phyloP scores from a whole-genome alignment of 2,329 filamentous ascomycete genomes.

The Arthrobotrys pseudoclavata region DNA sequence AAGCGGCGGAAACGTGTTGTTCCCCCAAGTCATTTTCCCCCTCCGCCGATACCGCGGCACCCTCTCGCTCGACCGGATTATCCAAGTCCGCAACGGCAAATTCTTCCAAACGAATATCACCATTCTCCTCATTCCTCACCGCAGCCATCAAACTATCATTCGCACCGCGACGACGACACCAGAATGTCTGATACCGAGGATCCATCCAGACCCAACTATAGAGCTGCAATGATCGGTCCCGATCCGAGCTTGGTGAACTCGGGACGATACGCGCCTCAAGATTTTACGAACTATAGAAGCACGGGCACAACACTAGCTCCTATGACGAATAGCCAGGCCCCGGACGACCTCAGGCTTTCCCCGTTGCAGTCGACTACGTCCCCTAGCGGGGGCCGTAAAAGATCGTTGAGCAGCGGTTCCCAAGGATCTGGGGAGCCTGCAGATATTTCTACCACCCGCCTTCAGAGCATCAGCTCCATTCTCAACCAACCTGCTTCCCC shows the following conservation, averaged over 20 bases:
- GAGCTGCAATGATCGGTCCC: conserved; percentile 54
- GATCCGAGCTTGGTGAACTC: conserved; percentile 37
- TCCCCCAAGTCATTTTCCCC: conserved; percentile 71
- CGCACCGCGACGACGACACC: conserved; percentile 47
- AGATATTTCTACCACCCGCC: conserved; percentile 31
- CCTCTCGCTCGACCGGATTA: conserved; percentile 50
- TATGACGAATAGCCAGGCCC: conserved; percentile 35
- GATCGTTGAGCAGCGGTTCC: conserved; percentile 51
- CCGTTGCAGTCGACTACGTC: conserved; percentile 43
- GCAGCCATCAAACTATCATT: conserved; percentile 31
- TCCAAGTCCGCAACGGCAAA: conserved; percentile 39
- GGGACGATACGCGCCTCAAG: conserved; percentile 51
- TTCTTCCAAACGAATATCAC: conserved; percentile 55
- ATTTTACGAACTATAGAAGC: conserved; percentile 52
- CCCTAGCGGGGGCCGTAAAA: conserved; percentile 35
- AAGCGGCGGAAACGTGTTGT: conserved; percentile 96
- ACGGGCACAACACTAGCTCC: conserved; percentile 48
- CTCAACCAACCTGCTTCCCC: conserved; percentile 47
- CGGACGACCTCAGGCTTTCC: conserved; percentile 46
- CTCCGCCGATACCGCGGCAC: conserved; percentile 45
- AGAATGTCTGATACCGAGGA: conserved; percentile 55
- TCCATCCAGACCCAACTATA: conserved; percentile 32
- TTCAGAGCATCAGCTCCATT: conserved; percentile 54
- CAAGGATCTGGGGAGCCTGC: conserved; percentile 37
- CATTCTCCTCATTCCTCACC: conserved; percentile 51